Percentiles rank a stretch among this genome's conserved stretches.
Evolutionary conservation across 371 early-diverging fungal genomes (phyloP).

Genomic region (Actinomortierella wolfii): DNA sequence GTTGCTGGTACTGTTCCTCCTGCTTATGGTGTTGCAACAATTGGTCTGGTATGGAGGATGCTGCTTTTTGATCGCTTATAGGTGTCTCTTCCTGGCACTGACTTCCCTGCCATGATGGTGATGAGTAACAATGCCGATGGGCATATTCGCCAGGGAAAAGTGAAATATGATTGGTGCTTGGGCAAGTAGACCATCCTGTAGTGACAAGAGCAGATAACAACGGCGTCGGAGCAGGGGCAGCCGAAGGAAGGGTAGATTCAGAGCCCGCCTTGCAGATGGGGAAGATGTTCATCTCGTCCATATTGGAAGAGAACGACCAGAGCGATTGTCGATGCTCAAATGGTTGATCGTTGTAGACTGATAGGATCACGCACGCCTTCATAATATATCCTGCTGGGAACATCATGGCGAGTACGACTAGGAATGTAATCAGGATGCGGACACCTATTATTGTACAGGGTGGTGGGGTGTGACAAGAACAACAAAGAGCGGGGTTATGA

Average conservation of each 20-base stretch:
- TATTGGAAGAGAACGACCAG: slow-evolving; percentile 18
- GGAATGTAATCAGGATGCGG: slow-evolving; percentile 42
- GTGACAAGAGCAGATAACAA: too few relatives aligned
- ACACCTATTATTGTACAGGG: slow-evolving; percentile 21
- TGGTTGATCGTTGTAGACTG: slow-evolving; percentile 43
- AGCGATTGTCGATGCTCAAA: slow-evolving; percentile 14
- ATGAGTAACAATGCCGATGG: too few relatives aligned
- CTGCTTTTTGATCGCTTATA: slow-evolving; percentile 10
- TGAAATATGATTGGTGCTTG: too few relatives aligned
- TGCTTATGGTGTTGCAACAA: background rate
- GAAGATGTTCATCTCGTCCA: slow-evolving; percentile 29
- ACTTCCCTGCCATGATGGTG: too few relatives aligned
- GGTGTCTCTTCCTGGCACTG: slow-evolving; percentile 19
- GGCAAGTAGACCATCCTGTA: too few relatives aligned
- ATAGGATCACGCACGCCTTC: slow-evolving; percentile 57
- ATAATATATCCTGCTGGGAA: slow-evolving; percentile 52
- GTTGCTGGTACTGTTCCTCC: background rate
- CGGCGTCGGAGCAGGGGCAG: too few relatives aligned
- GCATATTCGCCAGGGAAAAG: too few relatives aligned
- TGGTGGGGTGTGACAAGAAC: too few relatives aligned
- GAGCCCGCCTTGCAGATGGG: slow-evolving; percentile 28
- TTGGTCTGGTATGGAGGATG: background rate
- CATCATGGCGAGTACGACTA: slow-evolving; percentile 43
- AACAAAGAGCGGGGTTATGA: too few relatives aligned
- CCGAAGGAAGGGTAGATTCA: too few relatives aligned